A percentile compares a stretch with the other conserved stretches of the same genome.
phyloP scores from a whole-genome alignment of 2,329 filamentous ascomycete species.

The Hypoxylon sp. region DNA sequence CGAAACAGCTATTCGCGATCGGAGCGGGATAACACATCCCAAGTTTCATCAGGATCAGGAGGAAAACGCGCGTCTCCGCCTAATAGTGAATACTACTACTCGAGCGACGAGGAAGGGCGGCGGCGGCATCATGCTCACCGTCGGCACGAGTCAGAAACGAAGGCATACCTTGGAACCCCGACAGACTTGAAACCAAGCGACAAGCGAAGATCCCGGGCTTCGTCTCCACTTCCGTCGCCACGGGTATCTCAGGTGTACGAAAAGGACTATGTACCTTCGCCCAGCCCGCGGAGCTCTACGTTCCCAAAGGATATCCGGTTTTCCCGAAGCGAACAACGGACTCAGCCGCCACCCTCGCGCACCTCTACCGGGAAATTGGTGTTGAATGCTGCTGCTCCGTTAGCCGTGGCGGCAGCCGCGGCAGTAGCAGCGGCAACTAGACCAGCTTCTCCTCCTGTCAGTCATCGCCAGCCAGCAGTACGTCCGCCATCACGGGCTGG shows the following conservation, averaged over 20 bases:
- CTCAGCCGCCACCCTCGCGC: constrained; percentile 41
- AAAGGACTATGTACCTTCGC: constrained; percentile 37
- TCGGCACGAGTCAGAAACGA: constrained; percentile 44
- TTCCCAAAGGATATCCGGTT: constrained; percentile 47
- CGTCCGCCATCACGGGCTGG: constrained; percentile 35
- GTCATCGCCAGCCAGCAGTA: constrained; percentile 32
- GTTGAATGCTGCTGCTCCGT: constrained; percentile 29
- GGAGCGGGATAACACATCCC: constrained; percentile 44
- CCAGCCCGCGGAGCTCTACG: constrained; percentile 47
- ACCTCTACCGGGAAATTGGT: constrained; percentile 44
- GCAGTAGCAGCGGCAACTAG: constrained; percentile 26
- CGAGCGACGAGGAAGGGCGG: constrained; percentile 49
- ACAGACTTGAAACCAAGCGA: constrained; percentile 37
- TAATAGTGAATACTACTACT: constrained; percentile 45
- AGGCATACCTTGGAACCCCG: constrained; percentile 40
- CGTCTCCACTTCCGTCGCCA: constrained; percentile 46
- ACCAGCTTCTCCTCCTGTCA: constrained; percentile 23
- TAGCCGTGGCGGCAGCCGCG: constrained; percentile 30
- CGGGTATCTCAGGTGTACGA: constrained; percentile 45
- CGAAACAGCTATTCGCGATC: constrained; percentile 37
- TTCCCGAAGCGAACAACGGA: constrained; percentile 41
- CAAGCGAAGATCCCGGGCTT: constrained; percentile 42
- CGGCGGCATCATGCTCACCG: constrained; percentile 34
- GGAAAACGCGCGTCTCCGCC: constrained; percentile 40
- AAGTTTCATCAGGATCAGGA: constrained; percentile 39